Base-by-base conservation (phyloP, 2,329 filamentous ascomycete species). In the Colletotrichum trifolii region DNA sequence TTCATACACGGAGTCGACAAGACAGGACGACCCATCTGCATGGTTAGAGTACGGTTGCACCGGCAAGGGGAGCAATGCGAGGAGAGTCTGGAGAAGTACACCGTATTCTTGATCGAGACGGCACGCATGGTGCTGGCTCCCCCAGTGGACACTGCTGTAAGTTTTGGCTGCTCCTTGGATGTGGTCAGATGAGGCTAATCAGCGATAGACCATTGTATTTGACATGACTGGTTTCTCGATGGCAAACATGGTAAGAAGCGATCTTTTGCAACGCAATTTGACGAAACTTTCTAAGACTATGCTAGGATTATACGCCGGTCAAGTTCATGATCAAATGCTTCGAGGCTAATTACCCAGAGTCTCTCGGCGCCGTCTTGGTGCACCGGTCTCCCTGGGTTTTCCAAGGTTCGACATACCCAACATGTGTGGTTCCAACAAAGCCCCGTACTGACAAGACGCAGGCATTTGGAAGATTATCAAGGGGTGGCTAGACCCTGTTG, bases 261-360 rank as follows among this genome's bases (percentile, higher is more conserved):
- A 13, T 48, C 12, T 13, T 6, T 42, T 25, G 17, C 54, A 36
- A 50, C 13, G 8, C 47, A 8, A 42, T 47, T 15, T 8, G 3
- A 8, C n/a, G 7, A 42, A 11, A 11, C 34, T 58, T 40, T 72
- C 73, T 40, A 76, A 63, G 39, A 25, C 48, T 5, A 12, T 9
- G 11, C 11, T 61, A 91, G 89, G 96, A 99, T 77, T 98, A 98
- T 76, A 88, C 92, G 0, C 95, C 96, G 1, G 93, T 99, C 62
- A 99, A 97, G 74, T 99, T 98, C 80, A 97, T 99, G 91, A 97
- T 99, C 78, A 97, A 97, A 78, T 97, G 94, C 77, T 99, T 99
- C 74, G 96, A 99, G 81, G 96, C 96, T 66, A 98, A 99, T 76
- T 99, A 98, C 72, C 96, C 96, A 1, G 96, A 99, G 77, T 95